Evolutionary conservation across 2,329 filamentous ascomycete species (phyloP).

Genomic region (Nothophaeocryptopus gaeumannii): DNA sequence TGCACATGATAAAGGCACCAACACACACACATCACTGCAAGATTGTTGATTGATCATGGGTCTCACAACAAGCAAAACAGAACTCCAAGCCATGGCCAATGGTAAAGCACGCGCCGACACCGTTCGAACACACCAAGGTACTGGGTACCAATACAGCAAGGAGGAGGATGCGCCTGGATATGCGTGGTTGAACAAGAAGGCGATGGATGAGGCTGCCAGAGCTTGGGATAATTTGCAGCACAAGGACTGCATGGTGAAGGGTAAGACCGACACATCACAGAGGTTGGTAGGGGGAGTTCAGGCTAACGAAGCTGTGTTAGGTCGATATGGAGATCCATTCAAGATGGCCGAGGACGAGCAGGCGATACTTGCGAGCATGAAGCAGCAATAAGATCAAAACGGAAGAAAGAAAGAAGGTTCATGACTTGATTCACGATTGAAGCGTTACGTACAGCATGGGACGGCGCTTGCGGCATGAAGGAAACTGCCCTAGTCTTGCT

Average conservation of each 20-base stretch:
- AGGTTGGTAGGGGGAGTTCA: background rate
- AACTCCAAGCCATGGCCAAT: slow-evolving; percentile 24
- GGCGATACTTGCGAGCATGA: slow-evolving; percentile 23
- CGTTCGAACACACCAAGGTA: slow-evolving; percentile 29
- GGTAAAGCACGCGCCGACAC: slow-evolving; percentile 22
- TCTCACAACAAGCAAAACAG: slow-evolving; percentile 5
- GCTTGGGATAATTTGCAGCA: slow-evolving; percentile 52
- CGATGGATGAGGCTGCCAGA: slow-evolving; percentile 54
- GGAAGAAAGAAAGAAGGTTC: background rate
- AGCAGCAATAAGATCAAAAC: slow-evolving; percentile 8
- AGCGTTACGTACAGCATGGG: slow-evolving; percentile 2
- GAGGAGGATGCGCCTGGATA: slow-evolving; percentile 48
- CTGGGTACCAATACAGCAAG: slow-evolving; percentile 35
- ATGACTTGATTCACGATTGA: slow-evolving; percentile 1
- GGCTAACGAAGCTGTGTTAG: slow-evolving; percentile 22
- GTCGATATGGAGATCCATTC: slow-evolving; percentile 36
- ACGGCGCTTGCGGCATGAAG: background rate
- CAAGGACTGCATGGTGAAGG: slow-evolving; percentile 39
- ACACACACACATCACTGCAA: background rate
- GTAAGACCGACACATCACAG: slow-evolving; percentile 24
- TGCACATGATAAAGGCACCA: background rate
- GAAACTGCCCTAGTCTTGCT: background rate
- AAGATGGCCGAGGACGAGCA: slow-evolving; percentile 35
- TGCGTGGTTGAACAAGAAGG: slow-evolving; percentile 56
- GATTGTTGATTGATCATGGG: background rate